Conservation (phyloP, 805 yeast genomes). For the Lachancea thermotolerans region DNA sequence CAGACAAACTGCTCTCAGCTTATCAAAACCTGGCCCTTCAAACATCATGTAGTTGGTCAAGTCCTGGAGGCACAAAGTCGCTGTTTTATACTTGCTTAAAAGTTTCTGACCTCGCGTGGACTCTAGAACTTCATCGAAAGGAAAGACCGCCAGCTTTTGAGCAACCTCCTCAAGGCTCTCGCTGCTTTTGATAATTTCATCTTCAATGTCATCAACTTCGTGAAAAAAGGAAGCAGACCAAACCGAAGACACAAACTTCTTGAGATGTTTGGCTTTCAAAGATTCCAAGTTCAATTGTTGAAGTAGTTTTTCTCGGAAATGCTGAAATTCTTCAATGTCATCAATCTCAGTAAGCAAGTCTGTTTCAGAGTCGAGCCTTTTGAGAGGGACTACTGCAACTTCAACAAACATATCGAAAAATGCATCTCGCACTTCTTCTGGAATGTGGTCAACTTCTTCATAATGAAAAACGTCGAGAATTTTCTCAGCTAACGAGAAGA, state of each 20-base stretch:
- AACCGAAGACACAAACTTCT: slow-evolving; percentile 40
- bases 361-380: slow-evolving; percentile 20
- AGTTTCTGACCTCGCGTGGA: slow-evolving; percentile 47
- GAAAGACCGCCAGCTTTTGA: slow-evolving; percentile 33
- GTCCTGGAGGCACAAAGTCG: slow-evolving; percentile 52
- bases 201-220: slow-evolving; percentile 51
- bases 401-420: slow-evolving; percentile 26
- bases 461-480: slow-evolving; percentile 10
- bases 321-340: slow-evolving; percentile 40
- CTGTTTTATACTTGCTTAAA: slow-evolving; percentile 41
- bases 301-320: slow-evolving; percentile 37
- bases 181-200: slow-evolving; percentile 24
- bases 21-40: slow-evolving; percentile 11
- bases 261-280: slow-evolving; percentile 31
- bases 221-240: slow-evolving; percentile 57
- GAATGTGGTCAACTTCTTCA: background rate
- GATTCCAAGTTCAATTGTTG: slow-evolving; percentile 32
- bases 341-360: slow-evolving; percentile 36
- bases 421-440: slow-evolving; percentile 8
- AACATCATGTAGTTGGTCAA: slow-evolving; percentile 38
- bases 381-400: slow-evolving; percentile 26
- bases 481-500: slow-evolving; percentile 32
- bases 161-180: slow-evolving; percentile 34
- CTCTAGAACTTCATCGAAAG: slow-evolving; percentile 51
- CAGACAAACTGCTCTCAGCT: slow-evolving; percentile 28